A percentile compares a stretch with the other conserved stretches of the same genome.
These are phyloP conservation scores for Athelia sp. DNA, from an alignment of 1,284 basidiomycete genomes.

Conservation along the genomic window DNA sequence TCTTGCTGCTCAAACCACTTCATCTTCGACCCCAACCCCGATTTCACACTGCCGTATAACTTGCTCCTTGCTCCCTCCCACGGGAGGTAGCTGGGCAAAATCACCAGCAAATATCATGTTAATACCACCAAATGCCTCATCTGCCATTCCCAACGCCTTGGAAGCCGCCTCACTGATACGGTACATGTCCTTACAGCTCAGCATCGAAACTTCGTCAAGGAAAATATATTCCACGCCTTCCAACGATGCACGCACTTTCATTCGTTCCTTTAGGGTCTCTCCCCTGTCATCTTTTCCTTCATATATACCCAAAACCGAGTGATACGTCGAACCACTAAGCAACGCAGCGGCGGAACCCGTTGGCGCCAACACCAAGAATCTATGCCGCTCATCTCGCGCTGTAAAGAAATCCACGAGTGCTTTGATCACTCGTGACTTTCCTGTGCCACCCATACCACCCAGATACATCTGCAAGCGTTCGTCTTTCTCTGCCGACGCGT, in stretches of 20 bases:
- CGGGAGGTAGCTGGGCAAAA: slow-evolving; percentile 15
- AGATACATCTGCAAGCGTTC: slow-evolving; percentile 29
- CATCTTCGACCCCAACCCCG: slow-evolving; percentile 1
- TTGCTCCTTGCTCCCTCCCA: slow-evolving; percentile 13
- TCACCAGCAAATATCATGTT: slow-evolving; percentile 16
- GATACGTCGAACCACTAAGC: slow-evolving; percentile 32
- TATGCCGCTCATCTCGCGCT: slow-evolving; percentile 15
- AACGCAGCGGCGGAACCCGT: slow-evolving; percentile 32
- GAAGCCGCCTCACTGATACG: slow-evolving; percentile 9
- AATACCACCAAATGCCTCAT: slow-evolving; percentile 6
- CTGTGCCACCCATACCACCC: slow-evolving; percentile 31
- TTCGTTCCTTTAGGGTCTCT: background rate
- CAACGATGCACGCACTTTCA: slow-evolving; percentile 12
- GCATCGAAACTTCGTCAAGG: slow-evolving; percentile 33
- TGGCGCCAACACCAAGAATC: slow-evolving; percentile 27
- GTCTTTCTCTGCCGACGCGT: slow-evolving; percentile 12
- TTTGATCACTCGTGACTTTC: slow-evolving; percentile 30
- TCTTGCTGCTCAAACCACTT: slow-evolving; percentile 11
- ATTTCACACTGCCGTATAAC: slow-evolving; percentile 15
- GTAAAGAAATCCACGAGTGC: slow-evolving; percentile 23
- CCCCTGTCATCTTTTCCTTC: background rate
- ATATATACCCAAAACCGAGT: slow-evolving; percentile 25
- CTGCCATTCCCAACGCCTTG: no score
- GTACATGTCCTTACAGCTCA: slow-evolving; percentile 22
- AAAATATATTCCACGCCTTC: slow-evolving; percentile 28